phyloP scores from a whole-genome alignment of 1,284 basidiomycete genomes.

The Albatrellus sp. region DNA sequence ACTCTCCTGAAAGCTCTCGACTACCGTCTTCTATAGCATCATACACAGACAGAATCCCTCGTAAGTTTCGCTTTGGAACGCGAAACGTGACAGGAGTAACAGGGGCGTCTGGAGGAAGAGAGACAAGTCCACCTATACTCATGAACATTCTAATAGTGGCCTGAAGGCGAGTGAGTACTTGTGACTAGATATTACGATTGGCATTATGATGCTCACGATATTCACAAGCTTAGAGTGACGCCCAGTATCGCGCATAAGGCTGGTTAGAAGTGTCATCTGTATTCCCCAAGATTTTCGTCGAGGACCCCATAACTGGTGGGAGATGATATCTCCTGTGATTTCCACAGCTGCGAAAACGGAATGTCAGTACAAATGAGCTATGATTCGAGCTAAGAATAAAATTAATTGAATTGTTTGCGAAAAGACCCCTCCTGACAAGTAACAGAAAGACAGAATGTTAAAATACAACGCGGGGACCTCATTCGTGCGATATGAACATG shows the following conservation, averaged over 20 bases:
- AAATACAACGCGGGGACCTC: background rate
- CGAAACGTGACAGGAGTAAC: slow-evolving; percentile 92
- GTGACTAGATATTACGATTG: slow-evolving; percentile 1
- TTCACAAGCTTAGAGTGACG: slow-evolving; percentile 80
- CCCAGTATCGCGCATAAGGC: slow-evolving; percentile 78
- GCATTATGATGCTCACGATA: slow-evolving; percentile 39
- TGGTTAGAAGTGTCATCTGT: slow-evolving; percentile 76
- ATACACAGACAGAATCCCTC: slow-evolving; percentile 66
- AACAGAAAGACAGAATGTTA: background rate
- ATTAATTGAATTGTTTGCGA: background rate
- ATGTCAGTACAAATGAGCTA: background rate
- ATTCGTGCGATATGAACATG: background rate
- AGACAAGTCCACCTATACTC: slow-evolving; percentile 72
- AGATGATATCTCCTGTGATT: slow-evolving; percentile 54
- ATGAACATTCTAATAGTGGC: slow-evolving; percentile 69
- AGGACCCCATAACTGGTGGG: slow-evolving; percentile 71
- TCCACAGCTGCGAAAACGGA: slow-evolving; percentile 45
- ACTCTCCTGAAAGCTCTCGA: slow-evolving; percentile 86
- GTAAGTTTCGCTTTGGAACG: slow-evolving; percentile 62
- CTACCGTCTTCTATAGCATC: slow-evolving; percentile 65
- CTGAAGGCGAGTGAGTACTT: slow-evolving; percentile 21
- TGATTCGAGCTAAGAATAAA: background rate
- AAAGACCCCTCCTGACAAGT: background rate
- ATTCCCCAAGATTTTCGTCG: slow-evolving; percentile 81
- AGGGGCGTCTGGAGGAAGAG: slow-evolving; percentile 86